phyloP scores from a whole-genome alignment of 163 green algal genomes.

The Chlamydomonas reinhardtii region DNA sequence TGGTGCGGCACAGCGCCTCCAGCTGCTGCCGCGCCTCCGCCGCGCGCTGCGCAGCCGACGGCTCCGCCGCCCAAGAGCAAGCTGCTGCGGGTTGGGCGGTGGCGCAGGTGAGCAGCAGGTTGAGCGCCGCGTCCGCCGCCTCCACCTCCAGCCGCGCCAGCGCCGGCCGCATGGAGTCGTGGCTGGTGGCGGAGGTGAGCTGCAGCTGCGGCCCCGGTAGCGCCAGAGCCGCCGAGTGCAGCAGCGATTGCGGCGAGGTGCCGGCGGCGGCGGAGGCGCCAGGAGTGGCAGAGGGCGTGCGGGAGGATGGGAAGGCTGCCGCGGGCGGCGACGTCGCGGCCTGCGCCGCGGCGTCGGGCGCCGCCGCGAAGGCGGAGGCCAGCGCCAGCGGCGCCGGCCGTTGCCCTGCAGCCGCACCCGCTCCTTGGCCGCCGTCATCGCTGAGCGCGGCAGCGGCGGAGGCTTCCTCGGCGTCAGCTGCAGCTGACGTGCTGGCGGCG shows the following conservation, averaged over 20 bases:
- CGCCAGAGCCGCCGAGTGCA: neutral
- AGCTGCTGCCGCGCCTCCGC: conserved; percentile 17
- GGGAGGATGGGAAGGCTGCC: neutral
- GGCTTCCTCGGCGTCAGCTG: neutral
- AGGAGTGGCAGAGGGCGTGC: neutral
- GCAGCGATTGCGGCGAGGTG: conserved; percentile 13
- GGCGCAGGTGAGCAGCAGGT: conserved; percentile 1
- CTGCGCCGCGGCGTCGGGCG: neutral
- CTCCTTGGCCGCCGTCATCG: neutral
- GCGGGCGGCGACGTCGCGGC: neutral
- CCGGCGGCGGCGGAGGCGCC: too few relatives aligned
- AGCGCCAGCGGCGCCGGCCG: neutral
- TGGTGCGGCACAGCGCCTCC: neutral
- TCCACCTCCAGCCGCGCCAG: conserved; percentile 41
- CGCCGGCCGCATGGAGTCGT: conserved; percentile 34
- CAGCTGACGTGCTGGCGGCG: neutral
- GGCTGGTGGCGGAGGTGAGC: conserved; percentile 40
- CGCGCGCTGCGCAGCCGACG: neutral
- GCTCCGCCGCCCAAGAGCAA: too few relatives aligned
- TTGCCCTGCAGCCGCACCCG: neutral
- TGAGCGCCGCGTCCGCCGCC: conserved; percentile 18
- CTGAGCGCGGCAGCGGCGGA: too few relatives aligned
- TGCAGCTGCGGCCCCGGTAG: conserved; percentile 9
- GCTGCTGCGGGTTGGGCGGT: too few relatives aligned
- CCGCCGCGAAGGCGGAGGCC: neutral